These are phyloP conservation scores for Pseudovirgaria hyperparasitica DNA, from an alignment of 2,329 filamentous ascomycete species.

Conservation along the genomic window DNA sequence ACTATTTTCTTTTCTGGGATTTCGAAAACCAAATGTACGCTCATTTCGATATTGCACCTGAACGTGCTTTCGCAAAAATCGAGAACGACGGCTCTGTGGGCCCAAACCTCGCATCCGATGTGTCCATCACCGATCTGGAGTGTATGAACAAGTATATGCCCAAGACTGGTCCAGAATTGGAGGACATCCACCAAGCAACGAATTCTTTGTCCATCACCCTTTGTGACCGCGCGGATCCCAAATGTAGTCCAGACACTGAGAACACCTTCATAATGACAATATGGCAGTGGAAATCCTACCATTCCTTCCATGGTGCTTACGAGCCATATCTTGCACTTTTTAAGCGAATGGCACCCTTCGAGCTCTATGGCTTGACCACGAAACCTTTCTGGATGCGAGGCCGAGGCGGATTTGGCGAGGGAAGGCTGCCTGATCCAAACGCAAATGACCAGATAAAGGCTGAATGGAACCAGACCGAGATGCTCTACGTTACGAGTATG, in stretches of 20 bases:
- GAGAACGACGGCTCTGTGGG: slow-evolving; percentile 34
- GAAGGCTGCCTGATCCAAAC: slow-evolving; percentile 11
- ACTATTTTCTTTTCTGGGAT: slow-evolving; percentile 52
- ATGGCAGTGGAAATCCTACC: slow-evolving; percentile 42
- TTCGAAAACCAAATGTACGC: slow-evolving; percentile 30
- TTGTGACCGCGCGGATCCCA: slow-evolving; percentile 34
- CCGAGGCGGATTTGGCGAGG: slow-evolving; percentile 17
- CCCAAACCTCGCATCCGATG: slow-evolving; percentile 33
- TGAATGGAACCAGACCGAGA: slow-evolving; percentile 36
- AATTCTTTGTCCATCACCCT: slow-evolving; percentile 45
- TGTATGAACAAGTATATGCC: slow-evolving; percentile 39
- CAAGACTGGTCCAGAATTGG: slow-evolving; percentile 17
- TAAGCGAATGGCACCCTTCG: slow-evolving; percentile 35
- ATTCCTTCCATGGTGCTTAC: slow-evolving; percentile 38
- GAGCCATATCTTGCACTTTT: slow-evolving; percentile 45
- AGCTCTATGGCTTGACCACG: slow-evolving; percentile 35
- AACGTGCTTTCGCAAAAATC: slow-evolving; percentile 37
- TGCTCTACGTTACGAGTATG: slow-evolving; percentile 46
- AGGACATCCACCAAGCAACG: slow-evolving; percentile 46
- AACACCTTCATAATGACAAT: slow-evolving; percentile 46
- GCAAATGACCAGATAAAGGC: too few species aligned
- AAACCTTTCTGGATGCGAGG: slow-evolving; percentile 46
- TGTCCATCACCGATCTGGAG: slow-evolving; percentile 25
- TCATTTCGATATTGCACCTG: slow-evolving; percentile 41
- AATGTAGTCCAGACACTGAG: slow-evolving; percentile 28